Percentiles rank a stretch among this genome's conserved stretches.
Evolutionary conservation across 805 yeast species (phyloP).

Genomic region (Saturnispora hagleri): DNA sequence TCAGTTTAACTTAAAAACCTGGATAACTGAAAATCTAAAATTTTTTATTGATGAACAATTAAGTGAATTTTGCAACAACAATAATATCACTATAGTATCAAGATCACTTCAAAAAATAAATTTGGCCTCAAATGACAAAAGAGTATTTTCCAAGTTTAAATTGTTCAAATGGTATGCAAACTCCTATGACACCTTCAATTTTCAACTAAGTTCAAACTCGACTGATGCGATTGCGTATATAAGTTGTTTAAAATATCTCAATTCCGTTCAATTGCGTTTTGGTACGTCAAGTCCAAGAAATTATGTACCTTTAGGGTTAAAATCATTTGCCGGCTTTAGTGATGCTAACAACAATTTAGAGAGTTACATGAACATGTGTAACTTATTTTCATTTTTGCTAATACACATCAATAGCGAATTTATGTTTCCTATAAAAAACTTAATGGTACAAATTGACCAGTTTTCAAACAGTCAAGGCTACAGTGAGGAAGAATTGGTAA

Average conservation of each 20-base stretch:
- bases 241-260: constrained; percentile 18
- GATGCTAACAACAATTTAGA: constrained; percentile 18
- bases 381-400: constrained; percentile 25
- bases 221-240: constrained; percentile 18
- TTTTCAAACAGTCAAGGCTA: neutral
- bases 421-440: neutral
- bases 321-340: constrained; percentile 23
- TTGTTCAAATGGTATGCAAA: constrained; percentile 23
- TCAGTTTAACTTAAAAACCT: constrained; percentile 1
- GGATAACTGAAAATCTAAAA: constrained; percentile 21
- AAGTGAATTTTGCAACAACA: constrained; percentile 19
- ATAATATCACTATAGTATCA: constrained; percentile 21
- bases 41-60: constrained; percentile 27
- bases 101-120: constrained; percentile 21
- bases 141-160: constrained; percentile 22
- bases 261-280: constrained; percentile 5
- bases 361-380: constrained; percentile 24
- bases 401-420: neutral
- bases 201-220: constrained; percentile 12
- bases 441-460: neutral
- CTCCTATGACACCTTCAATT: constrained; percentile 19
- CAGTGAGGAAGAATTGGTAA: neutral
- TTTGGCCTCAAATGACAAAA: constrained; percentile 22
- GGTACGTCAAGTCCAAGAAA: constrained; percentile 18
- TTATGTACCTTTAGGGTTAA: constrained; percentile 22